Base-by-base conservation (phyloP, 225 moss, liverwort and hornwort genomes). In the Physcomitrellopsis africana region DNA sequence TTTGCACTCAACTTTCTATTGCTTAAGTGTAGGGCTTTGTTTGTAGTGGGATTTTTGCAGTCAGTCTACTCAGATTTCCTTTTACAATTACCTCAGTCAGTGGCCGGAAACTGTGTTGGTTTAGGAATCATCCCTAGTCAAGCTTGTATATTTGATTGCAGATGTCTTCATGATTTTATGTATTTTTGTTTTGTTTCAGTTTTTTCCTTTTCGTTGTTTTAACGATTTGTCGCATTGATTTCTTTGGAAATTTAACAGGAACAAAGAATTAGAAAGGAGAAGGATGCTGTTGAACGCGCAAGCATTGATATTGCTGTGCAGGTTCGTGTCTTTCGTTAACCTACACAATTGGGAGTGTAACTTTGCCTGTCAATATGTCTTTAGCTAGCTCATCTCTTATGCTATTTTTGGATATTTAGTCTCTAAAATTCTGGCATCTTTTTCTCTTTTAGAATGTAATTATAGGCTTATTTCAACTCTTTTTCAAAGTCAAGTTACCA, bases 281-380 rank as follows among this genome's bases (percentile, higher is more conserved):
- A 77, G 65, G 84, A 77, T 64, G 72, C 63, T 44, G 47, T 84
- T 68, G 80, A 81, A 64, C 80, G 77, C 26, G 41, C 54, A 10
- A 77, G 84, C 72, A 84, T 77, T 77, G 84, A 84, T 52, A 80
- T 84, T 77, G 84, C 84, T 70, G 65, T 81, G 24, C 84, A 84
- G 83, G 83, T 84, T 27, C 54, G 76, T 76, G 51, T 51, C 68
- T 76, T 22, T 68, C 23, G 60, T 54, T 29, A 20, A 42, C 55
- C 54, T 46, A 17, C 54, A 20, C 42, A 60, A 32, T 42, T 44
- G 9, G 58, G 47, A 48, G 32, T 57, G 56, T 23, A 47, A 53
- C n/a, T 52, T 51, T 76, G 37, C 60, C 11, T 60, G n/a, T 20
- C 24, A 37, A 24, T 68, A 17, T 49, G 61, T 5, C 24, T 26